Base-by-base conservation (phyloP, 2,329 filamentous ascomycete genomes). In the Ophiocordyceps polyrhachis-furcata region DNA sequence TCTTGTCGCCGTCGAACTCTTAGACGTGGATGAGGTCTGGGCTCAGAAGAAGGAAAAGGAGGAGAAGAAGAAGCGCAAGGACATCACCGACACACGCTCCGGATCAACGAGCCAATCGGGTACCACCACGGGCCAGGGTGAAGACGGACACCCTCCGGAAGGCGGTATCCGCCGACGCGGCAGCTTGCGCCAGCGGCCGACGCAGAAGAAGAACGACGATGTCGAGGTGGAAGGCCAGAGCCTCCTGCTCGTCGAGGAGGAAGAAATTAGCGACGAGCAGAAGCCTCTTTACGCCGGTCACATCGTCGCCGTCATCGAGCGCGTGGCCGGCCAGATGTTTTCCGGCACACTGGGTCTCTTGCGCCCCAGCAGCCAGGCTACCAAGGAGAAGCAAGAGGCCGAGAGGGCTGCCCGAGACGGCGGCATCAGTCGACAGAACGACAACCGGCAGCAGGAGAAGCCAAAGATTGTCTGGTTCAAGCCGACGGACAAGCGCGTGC, bases 381-480 rank as follows among this genome's bases (percentile, higher is more conserved):
- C 91, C 46, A 98, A 96, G 69, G 91, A 98, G 69, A 96, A 96
- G 69, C 91, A 98, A 62, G 91, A 98, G 62, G 91, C 91, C 41
- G 91, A 98, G 69, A 80, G 91, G 50, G 82, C 84, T 52, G 87
- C 88, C 54, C 81, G 89, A 53, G 89, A 96, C 59, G 89, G 88
- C 49, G 73, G 70, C 51, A 73, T 74, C 51, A 66, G 67, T 45
- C 79, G 82, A 49, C 75, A 80, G 44, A 80, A 91, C 51, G 84
- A 88, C 49, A 80, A 82, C 51, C 84, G 88, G 45, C 62, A 64
- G 45, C 87, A 93, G 60, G 91, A 98, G 51, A 95, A 95, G 67
- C 91, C 91, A 50, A 98, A 98, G 78, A 98, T 98, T 65, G 91
- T 98, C 40, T 98, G 91, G 91, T 98, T 98, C 70, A 98, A 98